Conservation (phyloP, 2,329 filamentous ascomycete species). For the Rosellinia necatrix region DNA sequence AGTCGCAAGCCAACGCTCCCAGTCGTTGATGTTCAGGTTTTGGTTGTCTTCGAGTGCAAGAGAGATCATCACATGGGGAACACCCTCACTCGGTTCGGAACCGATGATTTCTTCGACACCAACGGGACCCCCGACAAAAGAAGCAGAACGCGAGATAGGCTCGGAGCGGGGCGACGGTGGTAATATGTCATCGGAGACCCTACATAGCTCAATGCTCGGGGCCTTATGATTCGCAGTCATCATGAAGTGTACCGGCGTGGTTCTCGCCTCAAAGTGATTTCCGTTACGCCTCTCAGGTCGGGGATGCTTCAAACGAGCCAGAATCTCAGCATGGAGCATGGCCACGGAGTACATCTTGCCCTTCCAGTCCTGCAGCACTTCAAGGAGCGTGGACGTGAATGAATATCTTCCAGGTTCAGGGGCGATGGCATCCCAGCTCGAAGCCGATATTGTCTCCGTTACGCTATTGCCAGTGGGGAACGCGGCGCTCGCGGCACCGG, state of each 20-base stretch:
- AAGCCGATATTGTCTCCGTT: slow-evolving; percentile 66
- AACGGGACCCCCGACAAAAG: slow-evolving; percentile 36
- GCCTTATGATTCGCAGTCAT: slow-evolving; percentile 65
- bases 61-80: slow-evolving; percentile 65
- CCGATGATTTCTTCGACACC: slow-evolving; percentile 37
- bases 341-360: slow-evolving; percentile 60
- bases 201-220: slow-evolving; percentile 60
- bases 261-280: slow-evolving; percentile 60
- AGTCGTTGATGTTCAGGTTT: slow-evolving; percentile 59
- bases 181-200: slow-evolving; percentile 41
- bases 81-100: slow-evolving; percentile 57
- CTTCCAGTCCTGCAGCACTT: slow-evolving; percentile 63
- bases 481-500: slow-evolving; percentile 63
- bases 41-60: slow-evolving; percentile 63
- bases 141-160: slow-evolving; percentile 26
- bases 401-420: slow-evolving; percentile 64
- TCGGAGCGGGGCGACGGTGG: slow-evolving; percentile 46
- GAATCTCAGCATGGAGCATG: slow-evolving; percentile 64
- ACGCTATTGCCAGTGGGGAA: slow-evolving; percentile 63
- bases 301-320: slow-evolving; percentile 64
- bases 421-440: slow-evolving; percentile 65
- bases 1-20: slow-evolving; percentile 60
- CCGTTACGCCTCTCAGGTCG: slow-evolving; percentile 62
- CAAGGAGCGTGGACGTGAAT: slow-evolving; percentile 63
- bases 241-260: slow-evolving; percentile 66